Base-by-base conservation (phyloP, 139 green algal genomes). In the Volvox africanus region DNA sequence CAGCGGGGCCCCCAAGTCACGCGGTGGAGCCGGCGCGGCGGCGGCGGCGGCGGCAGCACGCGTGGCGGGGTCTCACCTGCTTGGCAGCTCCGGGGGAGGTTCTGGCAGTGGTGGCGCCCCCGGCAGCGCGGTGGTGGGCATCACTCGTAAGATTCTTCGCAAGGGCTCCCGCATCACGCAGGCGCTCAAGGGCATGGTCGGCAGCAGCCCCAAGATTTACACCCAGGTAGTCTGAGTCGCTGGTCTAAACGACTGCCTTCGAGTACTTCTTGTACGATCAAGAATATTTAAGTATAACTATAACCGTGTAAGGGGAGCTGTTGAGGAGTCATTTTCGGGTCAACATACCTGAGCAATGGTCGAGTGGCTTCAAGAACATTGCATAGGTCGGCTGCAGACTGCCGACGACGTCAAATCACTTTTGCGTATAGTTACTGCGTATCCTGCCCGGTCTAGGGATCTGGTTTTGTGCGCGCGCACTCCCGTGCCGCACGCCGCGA, bases 151-250 rank as follows among this genome's bases (percentile, higher is more conserved):
- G 44, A 94, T 95, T 78, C 90, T 96, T 73, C 92, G 95, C 61
- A 93, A 92, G 73, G 94, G 93, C 80, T 89, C 71, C 79, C 67
- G 79, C 16, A 88, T 93, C 35, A 86, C 76, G 0, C 87, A 93
- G 85, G 81, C 85, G 44, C 87, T 96, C n/a, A 89, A 92, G 83
- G 93, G 87, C 37, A 94, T 95, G 92, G 93, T 96, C 37, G 94
- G 94, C 81, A 87, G 30, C 78, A 93, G 86, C 55, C 69, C 80
- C 26, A 96, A 96, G 86, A 95, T 98, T 35, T 98, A 98, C 93
- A 93, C 89, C 61, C 92, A 94, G 86, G 86, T 90, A 28, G 16
- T n/a, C n/a, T n/a, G n/a, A n/a, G n/a, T n/a, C n/a, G n/a, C n/a
- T n/a, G n/a, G n/a, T n/a, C n/a, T n/a, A n/a, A n/a, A n/a, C n/a